Conservation (phyloP, 2,329 filamentous ascomycete species). For the Elsinoe ampelina region DNA sequence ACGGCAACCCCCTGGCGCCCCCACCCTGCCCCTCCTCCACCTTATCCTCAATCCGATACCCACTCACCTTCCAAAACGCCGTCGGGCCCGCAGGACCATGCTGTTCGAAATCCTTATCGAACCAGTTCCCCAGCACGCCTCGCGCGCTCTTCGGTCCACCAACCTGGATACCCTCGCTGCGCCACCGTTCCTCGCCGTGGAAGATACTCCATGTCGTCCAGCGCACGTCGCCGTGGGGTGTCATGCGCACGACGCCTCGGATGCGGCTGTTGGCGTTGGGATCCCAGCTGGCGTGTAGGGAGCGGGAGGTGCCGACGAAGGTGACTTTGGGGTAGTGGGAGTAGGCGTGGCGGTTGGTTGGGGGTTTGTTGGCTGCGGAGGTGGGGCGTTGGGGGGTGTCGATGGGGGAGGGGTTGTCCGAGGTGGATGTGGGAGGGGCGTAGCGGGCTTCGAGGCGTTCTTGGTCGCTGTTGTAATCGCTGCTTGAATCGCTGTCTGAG, state of each 20-base stretch:
- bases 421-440: background rate
- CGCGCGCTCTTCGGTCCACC: constrained; percentile 56
- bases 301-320: constrained; percentile 54
- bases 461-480: constrained; percentile 4
- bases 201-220: constrained; percentile 64
- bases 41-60: constrained; percentile 31
- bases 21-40: constrained; percentile 20
- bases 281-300: constrained; percentile 56
- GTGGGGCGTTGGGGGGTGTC: background rate
- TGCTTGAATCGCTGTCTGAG: constrained; percentile 23
- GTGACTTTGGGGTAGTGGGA: constrained; percentile 52
- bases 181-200: constrained; percentile 59
- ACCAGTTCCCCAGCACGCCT: constrained; percentile 68
- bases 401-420: background rate
- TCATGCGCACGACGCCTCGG: constrained; percentile 55
- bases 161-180: constrained; percentile 66
- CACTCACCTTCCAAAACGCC: constrained; percentile 66
- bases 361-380: background rate
- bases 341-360: background rate
- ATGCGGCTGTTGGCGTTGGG: constrained; percentile 59
- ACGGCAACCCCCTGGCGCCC: background rate
- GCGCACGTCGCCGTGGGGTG: constrained; percentile 59
- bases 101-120: constrained; percentile 61
- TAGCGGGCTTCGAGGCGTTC: background rate
- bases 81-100: constrained; percentile 66